A percentile compares a stretch with the other conserved stretches of the same genome.
phyloP scores from a whole-genome alignment of 1,284 basidiomycete genomes.

The Microbotryum intermedium region DNA sequence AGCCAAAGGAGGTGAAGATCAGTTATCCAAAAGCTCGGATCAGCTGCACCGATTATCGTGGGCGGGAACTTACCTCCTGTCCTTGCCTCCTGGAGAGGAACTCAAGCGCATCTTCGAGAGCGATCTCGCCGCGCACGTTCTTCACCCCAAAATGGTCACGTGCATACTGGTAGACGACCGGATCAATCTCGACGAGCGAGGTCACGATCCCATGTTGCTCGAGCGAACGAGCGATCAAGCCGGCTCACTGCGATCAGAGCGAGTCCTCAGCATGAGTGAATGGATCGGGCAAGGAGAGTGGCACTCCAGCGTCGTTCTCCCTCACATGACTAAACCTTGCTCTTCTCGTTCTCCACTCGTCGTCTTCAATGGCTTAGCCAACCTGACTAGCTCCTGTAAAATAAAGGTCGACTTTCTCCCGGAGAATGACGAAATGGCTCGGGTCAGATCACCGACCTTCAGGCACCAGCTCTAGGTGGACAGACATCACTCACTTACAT shows the following conservation, averaged over 20 bases:
- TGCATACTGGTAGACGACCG: slow-evolving; percentile 74
- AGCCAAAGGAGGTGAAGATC: slow-evolving; percentile 34
- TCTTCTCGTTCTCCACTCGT: slow-evolving; percentile 46
- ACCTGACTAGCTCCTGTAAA: slow-evolving; percentile 68
- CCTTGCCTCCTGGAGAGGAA: slow-evolving; percentile 46
- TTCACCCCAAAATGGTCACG: slow-evolving; percentile 64
- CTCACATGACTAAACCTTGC: slow-evolving; percentile 51
- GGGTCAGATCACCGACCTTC: background rate
- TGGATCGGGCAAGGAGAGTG: background rate
- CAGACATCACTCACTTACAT: slow-evolving; percentile 37
- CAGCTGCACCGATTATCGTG: background rate
- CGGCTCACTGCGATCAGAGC: slow-evolving; percentile 52
- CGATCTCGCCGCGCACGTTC: slow-evolving; percentile 52
- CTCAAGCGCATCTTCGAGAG: slow-evolving; percentile 62
- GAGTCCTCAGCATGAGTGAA: background rate
- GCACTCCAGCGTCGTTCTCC: background rate
- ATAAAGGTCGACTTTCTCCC: slow-evolving; percentile 69
- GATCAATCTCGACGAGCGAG: slow-evolving; percentile 76
- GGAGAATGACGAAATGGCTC: no score
- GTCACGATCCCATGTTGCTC: slow-evolving; percentile 56
- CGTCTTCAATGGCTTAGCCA: slow-evolving; percentile 49
- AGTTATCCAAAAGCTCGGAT: background rate
- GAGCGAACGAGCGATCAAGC: slow-evolving; percentile 66
- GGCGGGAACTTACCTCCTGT: slow-evolving; percentile 36
- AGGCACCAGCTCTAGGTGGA: slow-evolving; percentile 49